Base-by-base conservation (phyloP, 176 grass and related monocot species). In the Poa pratensis region DNA sequence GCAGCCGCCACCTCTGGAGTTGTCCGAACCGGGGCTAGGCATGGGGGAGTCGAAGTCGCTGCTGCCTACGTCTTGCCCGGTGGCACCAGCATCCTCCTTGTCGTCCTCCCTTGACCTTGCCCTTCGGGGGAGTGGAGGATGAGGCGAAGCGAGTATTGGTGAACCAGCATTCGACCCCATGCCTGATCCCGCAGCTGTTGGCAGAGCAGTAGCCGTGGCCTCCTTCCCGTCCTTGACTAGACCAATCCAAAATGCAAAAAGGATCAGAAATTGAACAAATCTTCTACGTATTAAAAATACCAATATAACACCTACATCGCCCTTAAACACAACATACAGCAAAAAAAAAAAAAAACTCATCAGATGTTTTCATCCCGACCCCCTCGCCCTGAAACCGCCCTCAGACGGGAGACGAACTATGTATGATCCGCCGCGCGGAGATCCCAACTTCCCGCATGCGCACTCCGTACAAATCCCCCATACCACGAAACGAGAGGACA, bases 41-140 rank as follows among this genome's bases (percentile, higher is more conserved):
- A 87, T 83, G 1, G 90, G 89, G 6, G 86, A 94, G 54, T 97
- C 92, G 3, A 90, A 80, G 68, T 90, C 88, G 10, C 80, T 92
- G 71, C 87, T 82, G 12, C 81, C 86, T 55, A 83, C 42, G 53
- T 79, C 83, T 11, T 34, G 86, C 17, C 18, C 55, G 3, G 69
- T 77, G 65, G 64, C 75, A 24, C 45, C 82, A 22, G 43, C 51
- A 17, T 86, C 80, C 52, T 87, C 89, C 53, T n/a, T n/a, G n/a
- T n/a, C n/a, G n/a, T n/a, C n/a, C n/a, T 82, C 87, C 60, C 71
- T 88, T 23, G 82, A 77, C 45, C 82, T 82, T 4, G 68, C 70
- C 7, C 72, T 76, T 8, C 66, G 80, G 64, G 92, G 94, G 10
- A 89, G 87, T 22, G 88, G 87, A 60, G 94, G 86, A 66, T 86